Percentiles rank a stretch among this genome's conserved stretches.
phyloP scores from a whole-genome alignment of 2,329 filamentous ascomycete species.

The Knufia fluminis region DNA sequence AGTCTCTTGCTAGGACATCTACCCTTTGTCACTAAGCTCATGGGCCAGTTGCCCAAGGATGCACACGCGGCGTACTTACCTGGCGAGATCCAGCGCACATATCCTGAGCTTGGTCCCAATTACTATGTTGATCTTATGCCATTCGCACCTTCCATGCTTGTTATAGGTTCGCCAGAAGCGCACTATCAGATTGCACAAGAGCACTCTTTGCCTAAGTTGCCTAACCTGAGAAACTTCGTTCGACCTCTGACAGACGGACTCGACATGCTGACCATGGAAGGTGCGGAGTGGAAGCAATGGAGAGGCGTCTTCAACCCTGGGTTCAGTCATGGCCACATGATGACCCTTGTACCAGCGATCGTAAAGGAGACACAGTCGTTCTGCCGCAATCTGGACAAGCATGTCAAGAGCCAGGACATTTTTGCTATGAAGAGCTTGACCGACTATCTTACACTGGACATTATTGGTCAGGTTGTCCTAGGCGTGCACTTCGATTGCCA shows the following conservation, averaged over 20 bases:
- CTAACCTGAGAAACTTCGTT: conserved; percentile 23
- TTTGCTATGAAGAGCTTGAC: conserved; percentile 31
- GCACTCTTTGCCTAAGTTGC: conserved; percentile 28
- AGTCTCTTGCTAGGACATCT: not conserved
- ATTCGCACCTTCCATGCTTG: conserved; percentile 27
- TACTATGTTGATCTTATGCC: conserved; percentile 35
- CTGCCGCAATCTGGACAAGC: conserved; percentile 3
- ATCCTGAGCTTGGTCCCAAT: conserved; percentile 11
- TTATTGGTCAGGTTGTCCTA: conserved; percentile 31
- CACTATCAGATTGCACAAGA: conserved; percentile 32
- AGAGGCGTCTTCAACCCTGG: conserved; percentile 31
- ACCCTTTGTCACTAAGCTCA: not conserved
- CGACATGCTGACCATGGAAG: conserved; percentile 27
- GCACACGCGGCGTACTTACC: conserved; percentile 6
- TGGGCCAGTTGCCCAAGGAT: conserved; percentile 6
- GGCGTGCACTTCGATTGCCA: conserved; percentile 17
- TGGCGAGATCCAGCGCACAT: not conserved
- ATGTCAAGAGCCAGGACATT: conserved; percentile 25
- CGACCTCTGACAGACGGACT: too few relatives aligned
- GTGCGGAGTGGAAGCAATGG: conserved; percentile 31
- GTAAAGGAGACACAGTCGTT: conserved; percentile 1
- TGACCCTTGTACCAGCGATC: conserved; percentile 25
- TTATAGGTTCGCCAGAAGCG: conserved; percentile 31
- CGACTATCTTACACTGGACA: conserved; percentile 32
- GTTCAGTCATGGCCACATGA: conserved; percentile 30